Evolutionary conservation across 2,329 filamentous ascomycete species (phyloP), one percentile per base, ranked within the genome.

Genomic region (Pyricularia sp.): DNA sequence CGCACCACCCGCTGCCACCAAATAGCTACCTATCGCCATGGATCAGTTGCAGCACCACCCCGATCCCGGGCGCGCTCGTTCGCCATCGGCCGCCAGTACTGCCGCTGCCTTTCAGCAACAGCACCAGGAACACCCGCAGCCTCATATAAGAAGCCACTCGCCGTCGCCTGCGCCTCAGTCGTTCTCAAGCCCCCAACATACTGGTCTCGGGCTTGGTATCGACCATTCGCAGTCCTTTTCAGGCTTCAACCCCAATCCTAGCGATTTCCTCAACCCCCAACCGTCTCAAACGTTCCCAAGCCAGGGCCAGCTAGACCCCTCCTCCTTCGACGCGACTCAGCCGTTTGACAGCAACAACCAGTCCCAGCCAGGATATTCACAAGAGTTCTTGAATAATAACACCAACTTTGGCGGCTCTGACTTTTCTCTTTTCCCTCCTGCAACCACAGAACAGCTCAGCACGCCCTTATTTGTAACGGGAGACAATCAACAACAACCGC

Each of bases 101-200:
- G 30, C 6, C 31, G 66, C n/a, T 30, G 58, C 55, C 12, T 30
- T 28, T 9, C 66, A 67, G 23, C 84, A 84, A 73, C 83, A 84
- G 73, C 83, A 86, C 75, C 80, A 67, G 55, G 84, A 61, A 25
- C 58, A 84, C 73, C 83, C 85, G 75, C 80, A 79, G 76, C 77
- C 82, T 81, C 84, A 88, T 88, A 90, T 91, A 89, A 90, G 85
- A 78, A 85, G 81, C 73, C 88, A 87, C 78, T 90, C 88, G 74
- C 86, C 88, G 74, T 87, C 87, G 12, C 70, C 68, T 12, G 73
- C 72, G 76, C 85, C 85, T 77, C 84, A 78, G 75, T 78, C 79
- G 78, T 82, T 82, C 74, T 86, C 84, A 75, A 81, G 84, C 76
- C 80, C 83, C 76, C 82, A 82, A 76, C 79, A 83, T 61, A 80